These are phyloP conservation scores for Aspergillus niger DNA, from an alignment of 2,329 filamentous ascomycete species.

Conservation along the genomic window DNA sequence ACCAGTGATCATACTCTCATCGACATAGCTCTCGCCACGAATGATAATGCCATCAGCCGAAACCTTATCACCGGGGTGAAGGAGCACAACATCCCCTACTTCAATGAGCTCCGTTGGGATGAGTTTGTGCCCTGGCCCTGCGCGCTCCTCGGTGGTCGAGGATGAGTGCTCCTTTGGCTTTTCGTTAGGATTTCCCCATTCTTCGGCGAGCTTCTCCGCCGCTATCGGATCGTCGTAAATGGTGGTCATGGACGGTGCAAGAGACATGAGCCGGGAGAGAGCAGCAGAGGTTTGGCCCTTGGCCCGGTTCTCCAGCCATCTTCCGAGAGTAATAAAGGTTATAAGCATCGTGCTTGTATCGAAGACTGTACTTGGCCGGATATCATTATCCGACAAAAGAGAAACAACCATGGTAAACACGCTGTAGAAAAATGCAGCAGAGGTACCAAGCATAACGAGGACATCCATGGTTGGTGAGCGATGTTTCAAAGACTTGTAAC, in stretches of 20 bases:
- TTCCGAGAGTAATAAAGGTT: slow-evolving; percentile 87
- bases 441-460: slow-evolving; percentile 88
- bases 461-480: slow-evolving; percentile 97
- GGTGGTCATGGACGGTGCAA: slow-evolving; percentile 93
- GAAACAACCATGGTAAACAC: slow-evolving; percentile 83
- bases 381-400: slow-evolving; percentile 71
- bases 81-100: slow-evolving; percentile 87
- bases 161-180: slow-evolving; percentile 17
- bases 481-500: slow-evolving; percentile 91
- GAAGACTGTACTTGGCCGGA: slow-evolving; percentile 83
- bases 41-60: slow-evolving; percentile 88
- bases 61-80: slow-evolving; percentile 94
- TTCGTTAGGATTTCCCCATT: slow-evolving; percentile 57
- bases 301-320: slow-evolving; percentile 89
- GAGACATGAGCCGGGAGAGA: slow-evolving; percentile 88
- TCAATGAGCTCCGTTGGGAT: slow-evolving; percentile 94
- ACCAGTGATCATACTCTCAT: slow-evolving; percentile 98
- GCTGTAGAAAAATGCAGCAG: slow-evolving; percentile 95
- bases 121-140: slow-evolving; percentile 71
- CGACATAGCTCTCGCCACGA: slow-evolving; percentile 86
- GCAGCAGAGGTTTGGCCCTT: slow-evolving; percentile 97
- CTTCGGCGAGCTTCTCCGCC: slow-evolving; percentile 83
- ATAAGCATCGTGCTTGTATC: slow-evolving; percentile 99
- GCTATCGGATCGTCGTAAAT: slow-evolving; percentile 96
- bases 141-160: slow-evolving; percentile 18